Conservation (phyloP, 2,329 filamentous ascomycete species). For the Ascochyta fabae region DNA sequence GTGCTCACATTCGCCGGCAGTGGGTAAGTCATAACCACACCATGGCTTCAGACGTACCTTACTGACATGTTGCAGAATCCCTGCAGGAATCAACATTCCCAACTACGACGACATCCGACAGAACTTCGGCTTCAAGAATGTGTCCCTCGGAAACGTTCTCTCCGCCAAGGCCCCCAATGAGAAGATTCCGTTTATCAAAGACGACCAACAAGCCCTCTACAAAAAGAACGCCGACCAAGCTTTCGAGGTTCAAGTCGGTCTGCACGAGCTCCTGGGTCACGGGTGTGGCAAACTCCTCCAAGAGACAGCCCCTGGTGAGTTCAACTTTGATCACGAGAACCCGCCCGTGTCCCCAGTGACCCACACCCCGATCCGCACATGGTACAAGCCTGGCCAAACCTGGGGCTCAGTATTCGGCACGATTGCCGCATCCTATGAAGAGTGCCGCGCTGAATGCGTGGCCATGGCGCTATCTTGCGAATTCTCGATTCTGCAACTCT, state of each 20-base stretch:
- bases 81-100: constrained; percentile 66
- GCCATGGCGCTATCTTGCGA: constrained; percentile 92
- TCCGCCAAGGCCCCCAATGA: constrained; percentile 91
- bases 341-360: constrained; percentile 83
- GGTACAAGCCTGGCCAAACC: constrained; percentile 94
- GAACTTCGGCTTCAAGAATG: constrained; percentile 88
- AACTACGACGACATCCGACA: constrained; percentile 72
- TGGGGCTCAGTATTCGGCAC: constrained; percentile 93
- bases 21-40: constrained; percentile 44
- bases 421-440: constrained; percentile 87
- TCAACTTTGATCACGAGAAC: constrained; percentile 85
- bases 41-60: background rate
- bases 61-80: constrained; percentile 51
- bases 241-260: constrained; percentile 94
- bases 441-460: constrained; percentile 92
- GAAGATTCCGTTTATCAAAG: constrained; percentile 86
- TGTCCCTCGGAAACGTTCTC: constrained; percentile 90
- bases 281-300: constrained; percentile 93
- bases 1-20: constrained; percentile 79
- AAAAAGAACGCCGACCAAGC: constrained; percentile 83
- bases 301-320: constrained; percentile 80
- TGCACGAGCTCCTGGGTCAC: constrained; percentile 88
- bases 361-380: constrained; percentile 77
- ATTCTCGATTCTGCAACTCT: constrained; percentile 86
- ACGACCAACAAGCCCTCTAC: constrained; percentile 78